Percentiles rank a stretch among this genome's conserved stretches.
Conservation (phyloP, 192 early-diverging fungal species). For the Hyaloraphidium curvatum region DNA sequence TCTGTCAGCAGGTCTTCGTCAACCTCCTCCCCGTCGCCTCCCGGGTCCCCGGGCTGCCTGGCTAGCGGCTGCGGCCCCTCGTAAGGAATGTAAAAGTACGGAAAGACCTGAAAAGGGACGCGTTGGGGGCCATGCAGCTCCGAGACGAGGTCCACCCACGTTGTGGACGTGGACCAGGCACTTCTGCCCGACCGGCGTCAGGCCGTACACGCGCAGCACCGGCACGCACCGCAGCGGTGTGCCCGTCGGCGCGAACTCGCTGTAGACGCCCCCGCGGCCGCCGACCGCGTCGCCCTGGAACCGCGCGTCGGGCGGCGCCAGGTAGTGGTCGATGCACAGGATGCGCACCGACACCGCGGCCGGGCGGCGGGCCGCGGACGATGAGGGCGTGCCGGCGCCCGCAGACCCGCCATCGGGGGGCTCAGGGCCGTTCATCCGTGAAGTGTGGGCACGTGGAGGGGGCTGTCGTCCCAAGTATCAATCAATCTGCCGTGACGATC, state of each 20-base stretch:
- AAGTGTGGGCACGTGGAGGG: too few species aligned
- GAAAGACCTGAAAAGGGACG: conserved; percentile 28
- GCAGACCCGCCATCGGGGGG: too few species aligned
- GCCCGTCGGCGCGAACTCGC: neutral
- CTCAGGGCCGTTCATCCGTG: too few species aligned
- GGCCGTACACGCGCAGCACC: conserved; percentile 67
- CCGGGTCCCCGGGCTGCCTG: neutral
- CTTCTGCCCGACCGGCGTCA: conserved; percentile 45
- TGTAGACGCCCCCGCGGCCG: neutral
- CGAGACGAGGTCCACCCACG: conserved; percentile 13
- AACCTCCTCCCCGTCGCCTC: neutral
- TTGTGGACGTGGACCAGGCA: conserved; percentile 69
- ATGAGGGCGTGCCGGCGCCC: too few species aligned
- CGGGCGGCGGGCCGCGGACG: too few species aligned
- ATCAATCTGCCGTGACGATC: too few species aligned
- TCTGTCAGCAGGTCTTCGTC: neutral
- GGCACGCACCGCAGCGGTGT: conserved; percentile 20
- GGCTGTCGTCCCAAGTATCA: too few species aligned
- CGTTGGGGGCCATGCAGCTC: neutral
- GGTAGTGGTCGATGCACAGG: neutral
- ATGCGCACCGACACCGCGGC: neutral
- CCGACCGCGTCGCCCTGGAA: neutral
- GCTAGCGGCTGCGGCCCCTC: conserved; percentile 17
- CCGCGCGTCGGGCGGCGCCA: neutral
- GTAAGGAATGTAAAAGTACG: conserved; percentile 68